phyloP scores from a whole-genome alignment of 176 grass and related monocot species.

The Hordeum vulgare region MorexV3_pseudomolecules_assembly NC_058520.1:76217030-76217529 shows the following conservation, averaged over 20 bases:
- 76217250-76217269: not conserved
- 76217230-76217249: not conserved
- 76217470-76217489: conserved; percentile 31
- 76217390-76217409: conserved; percentile 46
- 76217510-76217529: conserved; percentile 8
- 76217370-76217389: conserved; percentile 76
- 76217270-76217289: not conserved
- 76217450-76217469: conserved; percentile 43
- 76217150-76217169: conserved; percentile 73
- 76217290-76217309: not conserved
- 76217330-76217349: conserved; percentile 39
- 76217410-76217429: conserved; percentile 10
- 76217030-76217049: not conserved
- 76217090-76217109: conserved; percentile 88
- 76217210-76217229: not conserved
- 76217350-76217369: conserved; percentile 57
- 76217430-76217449: conserved; percentile 24
- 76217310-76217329: conserved; percentile 38
- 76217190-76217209: not conserved
- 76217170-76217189: conserved; percentile 28
- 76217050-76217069: conserved; percentile 15
- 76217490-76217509: conserved; percentile 26
- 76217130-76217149: conserved; percentile 93
- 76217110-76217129: conserved; percentile 77
- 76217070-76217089: conserved; percentile 88